Base-by-base conservation (phyloP, 2,329 filamentous ascomycete genomes). In the Fusarium sp. region DNA sequence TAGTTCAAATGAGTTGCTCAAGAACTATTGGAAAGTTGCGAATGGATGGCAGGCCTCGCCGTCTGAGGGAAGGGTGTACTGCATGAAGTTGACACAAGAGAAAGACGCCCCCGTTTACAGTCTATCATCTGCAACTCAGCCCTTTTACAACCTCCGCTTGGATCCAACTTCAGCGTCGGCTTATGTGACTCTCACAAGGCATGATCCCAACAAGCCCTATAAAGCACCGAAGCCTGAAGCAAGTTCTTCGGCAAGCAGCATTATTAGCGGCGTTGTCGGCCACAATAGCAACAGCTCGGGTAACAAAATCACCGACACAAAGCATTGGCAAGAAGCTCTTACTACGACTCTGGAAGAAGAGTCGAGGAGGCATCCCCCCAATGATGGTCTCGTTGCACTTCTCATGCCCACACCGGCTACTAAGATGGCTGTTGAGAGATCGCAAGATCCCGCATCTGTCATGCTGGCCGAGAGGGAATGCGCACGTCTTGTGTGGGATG, bases 401-500 rank as follows among this genome's bases (percentile, higher is more conserved):
- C 85, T 92, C 16, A 92, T 92, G 80, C 92, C 92, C 2, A 81
- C 83, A 2, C 88, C 89, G 0, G 90, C 90, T 15, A 87, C 90
- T 0, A 88, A 86, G 46, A 85, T 90, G 78, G 90, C 89, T 3
- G 81, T 90, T 2, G 89, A 91, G 62, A 84, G 86, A 27, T 81
- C 90, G 5, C 83, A 86, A 45, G 89, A 92, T 75, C 83, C 86
- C 4, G 83, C 86, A 1, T 86, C 90, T 12, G 84, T 90, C 6
- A 84, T 85, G 62, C 87, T 90, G 34, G 91, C 91, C 1, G 89
- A 92, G 76, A 85, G 87, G 32, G 91, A 94, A 79, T 90, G 88
- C 72, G 92, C 89, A 25, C 86, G 90, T 4, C 86, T 95, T 4
- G 88, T 92, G n/a, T 94, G 90, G 87, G 89, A 91, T 74, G 86